Conservation (phyloP, 805 yeast genomes). For the Priceomyces fermenticarens region DNA sequence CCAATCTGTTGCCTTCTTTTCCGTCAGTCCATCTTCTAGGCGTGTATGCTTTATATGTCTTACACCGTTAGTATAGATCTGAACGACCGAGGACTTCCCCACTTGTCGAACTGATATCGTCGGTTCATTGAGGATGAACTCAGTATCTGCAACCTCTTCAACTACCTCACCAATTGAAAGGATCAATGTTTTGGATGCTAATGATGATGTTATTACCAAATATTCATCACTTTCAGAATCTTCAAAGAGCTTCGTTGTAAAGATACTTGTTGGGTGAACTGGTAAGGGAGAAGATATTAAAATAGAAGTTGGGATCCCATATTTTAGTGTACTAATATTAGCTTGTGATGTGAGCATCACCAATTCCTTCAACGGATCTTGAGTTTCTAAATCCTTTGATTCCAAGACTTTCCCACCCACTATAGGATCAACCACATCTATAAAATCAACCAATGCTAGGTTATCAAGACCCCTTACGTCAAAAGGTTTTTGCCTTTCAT, state of each 20-base stretch:
- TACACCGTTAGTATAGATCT: conserved; percentile 69
- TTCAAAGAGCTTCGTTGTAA: conserved; percentile 53
- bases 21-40: conserved; percentile 9
- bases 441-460: conserved; percentile 53
- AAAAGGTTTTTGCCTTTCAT: conserved; percentile 2
- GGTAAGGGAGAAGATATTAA: conserved; percentile 79
- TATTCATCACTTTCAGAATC: conserved; percentile 55
- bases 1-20: conserved; percentile 59
- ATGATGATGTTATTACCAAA: conserved; percentile 55
- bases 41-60: conserved; percentile 41
- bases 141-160: conserved; percentile 69
- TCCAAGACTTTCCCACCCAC: conserved; percentile 21
- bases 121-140: conserved; percentile 50
- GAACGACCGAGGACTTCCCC: conserved; percentile 62
- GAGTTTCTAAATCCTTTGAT: conserved; percentile 6
- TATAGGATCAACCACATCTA: conserved; percentile 54
- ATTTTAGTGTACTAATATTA: conserved; percentile 44
- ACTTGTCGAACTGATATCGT: conserved; percentile 71
- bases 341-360: conserved; percentile 40
- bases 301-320: conserved; percentile 59
- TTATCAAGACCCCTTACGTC: conserved; percentile 45
- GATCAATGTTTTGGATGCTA: conserved; percentile 65
- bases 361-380: conserved; percentile 18
- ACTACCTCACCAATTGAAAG: conserved; percentile 77
- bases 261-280: conserved; percentile 53